These are phyloP conservation scores for Ascochyta pisi DNA, from an alignment of 2,329 filamentous ascomycete genomes.

Conservation along the genomic window DNA sequence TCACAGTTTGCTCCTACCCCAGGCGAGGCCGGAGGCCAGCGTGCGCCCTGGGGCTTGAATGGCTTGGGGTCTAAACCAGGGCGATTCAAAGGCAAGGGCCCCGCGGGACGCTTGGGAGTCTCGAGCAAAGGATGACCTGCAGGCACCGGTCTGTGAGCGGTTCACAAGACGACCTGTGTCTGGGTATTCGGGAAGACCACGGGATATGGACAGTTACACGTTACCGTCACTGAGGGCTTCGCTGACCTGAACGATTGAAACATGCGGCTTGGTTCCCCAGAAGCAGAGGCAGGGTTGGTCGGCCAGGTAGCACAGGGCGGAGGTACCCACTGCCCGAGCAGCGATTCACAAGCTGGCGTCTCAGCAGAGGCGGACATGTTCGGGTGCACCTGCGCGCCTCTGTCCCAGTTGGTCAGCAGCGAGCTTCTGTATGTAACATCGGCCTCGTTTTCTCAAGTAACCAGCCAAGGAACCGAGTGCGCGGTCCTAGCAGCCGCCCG, in stretches of 20 bases:
- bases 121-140: conserved; percentile 51
- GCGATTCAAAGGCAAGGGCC: conserved; percentile 48
- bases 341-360: conserved; percentile 35
- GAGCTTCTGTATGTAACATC: conserved; percentile 44
- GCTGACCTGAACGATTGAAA: conserved; percentile 43
- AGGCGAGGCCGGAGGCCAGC: conserved; percentile 35
- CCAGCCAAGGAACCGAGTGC: conserved; percentile 39
- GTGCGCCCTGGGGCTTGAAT: conserved; percentile 38
- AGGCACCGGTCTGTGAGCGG: conserved; percentile 38
- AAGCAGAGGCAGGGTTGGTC: conserved; percentile 33
- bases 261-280: conserved; percentile 39
- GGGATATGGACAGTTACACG: conserved; percentile 40
- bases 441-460: conserved; percentile 45
- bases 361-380: conserved; percentile 46
- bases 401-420: conserved; percentile 31
- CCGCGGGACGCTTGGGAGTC: conserved; percentile 44
- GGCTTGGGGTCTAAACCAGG: conserved; percentile 40
- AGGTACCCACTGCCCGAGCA: conserved; percentile 26
- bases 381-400: conserved; percentile 37
- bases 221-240: conserved; percentile 42
- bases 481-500: conserved; percentile 33
- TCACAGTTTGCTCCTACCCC: conserved; percentile 42
- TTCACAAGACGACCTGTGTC: conserved; percentile 42
- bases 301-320: conserved; percentile 40
- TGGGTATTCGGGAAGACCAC: conserved; percentile 39